phyloP scores from a whole-genome alignment of 306 rosid species.

The Crotalaria pallida region DNA sequence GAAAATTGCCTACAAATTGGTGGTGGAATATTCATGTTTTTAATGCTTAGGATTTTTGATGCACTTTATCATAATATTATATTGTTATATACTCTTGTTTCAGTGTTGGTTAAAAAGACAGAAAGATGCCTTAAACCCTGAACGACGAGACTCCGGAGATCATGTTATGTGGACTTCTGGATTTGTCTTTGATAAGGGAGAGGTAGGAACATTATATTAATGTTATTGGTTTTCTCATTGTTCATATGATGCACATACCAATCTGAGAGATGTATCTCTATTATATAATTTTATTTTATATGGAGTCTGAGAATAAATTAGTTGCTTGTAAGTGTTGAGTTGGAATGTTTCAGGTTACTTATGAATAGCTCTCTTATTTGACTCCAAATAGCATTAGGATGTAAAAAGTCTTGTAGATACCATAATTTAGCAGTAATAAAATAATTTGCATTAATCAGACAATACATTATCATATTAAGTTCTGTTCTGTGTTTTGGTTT shows the following conservation, averaged over 20 bases:
- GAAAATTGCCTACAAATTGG: neutral
- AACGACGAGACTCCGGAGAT: conserved; percentile 43
- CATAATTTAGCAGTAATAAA: neutral
- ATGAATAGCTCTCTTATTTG: neutral
- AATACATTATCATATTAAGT: neutral
- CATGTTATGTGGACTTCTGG: conserved; percentile 86
- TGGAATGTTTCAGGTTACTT: neutral
- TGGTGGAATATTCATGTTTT: neutral
- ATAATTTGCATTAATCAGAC: neutral
- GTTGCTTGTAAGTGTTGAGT: neutral
- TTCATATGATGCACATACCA: neutral
- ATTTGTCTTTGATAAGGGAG: conserved; percentile 61
- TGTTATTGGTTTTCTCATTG: neutral
- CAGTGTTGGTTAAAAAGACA: conserved; percentile 96
- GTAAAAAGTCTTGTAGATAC: neutral
- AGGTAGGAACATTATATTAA: conserved; percentile 44
- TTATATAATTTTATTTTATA: conserved; percentile 3
- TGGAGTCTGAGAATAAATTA: neutral
- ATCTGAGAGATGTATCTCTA: neutral
- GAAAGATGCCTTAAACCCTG: conserved; percentile 65
- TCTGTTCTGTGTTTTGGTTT: neutral
- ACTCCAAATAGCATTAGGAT: neutral
- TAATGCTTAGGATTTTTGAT: neutral
- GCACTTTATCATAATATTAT: neutral
- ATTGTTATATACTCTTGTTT: conserved; percentile 21